phyloP scores from a whole-genome alignment of 2,329 filamentous ascomycete genomes.

The Epicoccum nigrum region DNA sequence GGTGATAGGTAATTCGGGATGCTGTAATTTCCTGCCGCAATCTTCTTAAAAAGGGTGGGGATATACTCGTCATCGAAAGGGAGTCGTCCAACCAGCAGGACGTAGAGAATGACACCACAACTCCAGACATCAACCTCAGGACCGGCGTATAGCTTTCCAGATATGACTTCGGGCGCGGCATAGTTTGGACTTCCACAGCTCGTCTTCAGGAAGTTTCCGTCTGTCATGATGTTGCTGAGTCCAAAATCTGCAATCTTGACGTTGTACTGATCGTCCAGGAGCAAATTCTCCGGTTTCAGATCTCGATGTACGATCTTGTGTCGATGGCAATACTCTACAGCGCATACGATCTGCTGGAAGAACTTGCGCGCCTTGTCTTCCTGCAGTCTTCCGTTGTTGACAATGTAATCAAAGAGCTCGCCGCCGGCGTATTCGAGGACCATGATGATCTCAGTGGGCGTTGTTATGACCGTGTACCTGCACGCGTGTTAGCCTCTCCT shows the following conservation, averaged over 20 bases:
- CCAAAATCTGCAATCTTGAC: slow-evolving; percentile 99
- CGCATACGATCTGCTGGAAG: slow-evolving; percentile 99
- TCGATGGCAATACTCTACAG: slow-evolving; percentile 97
- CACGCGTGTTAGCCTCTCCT: slow-evolving; percentile 8
- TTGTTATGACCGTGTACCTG: slow-evolving; percentile 96
- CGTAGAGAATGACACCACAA: slow-evolving; percentile 82
- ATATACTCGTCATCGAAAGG: slow-evolving; percentile 99
- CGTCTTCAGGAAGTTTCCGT: slow-evolving; percentile 98
- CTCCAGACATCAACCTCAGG: slow-evolving; percentile 99
- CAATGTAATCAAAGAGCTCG: slow-evolving; percentile 97
- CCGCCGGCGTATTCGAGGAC: slow-evolving; percentile 96
- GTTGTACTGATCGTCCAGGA: slow-evolving; percentile 93
- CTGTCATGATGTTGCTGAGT: slow-evolving; percentile 99
- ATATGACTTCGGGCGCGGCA: slow-evolving; percentile 96
- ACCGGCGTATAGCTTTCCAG: slow-evolving; percentile 94
- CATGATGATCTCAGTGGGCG: slow-evolving; percentile 95
- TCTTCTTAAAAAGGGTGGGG: slow-evolving; percentile 96
- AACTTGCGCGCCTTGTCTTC: slow-evolving; percentile 94
- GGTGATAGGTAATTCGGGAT: slow-evolving; percentile 89
- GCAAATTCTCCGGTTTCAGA: slow-evolving; percentile 93
- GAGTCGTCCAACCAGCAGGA: slow-evolving; percentile 69
- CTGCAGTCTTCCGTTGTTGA: slow-evolving; percentile 88
- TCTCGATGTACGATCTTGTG: slow-evolving; percentile 99
- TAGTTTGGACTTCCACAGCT: slow-evolving; percentile 99
- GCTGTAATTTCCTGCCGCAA: slow-evolving; percentile 90